phyloP scores from a whole-genome alignment of 257 asterid genomes.

The Sherardia arvensis region DNA sequence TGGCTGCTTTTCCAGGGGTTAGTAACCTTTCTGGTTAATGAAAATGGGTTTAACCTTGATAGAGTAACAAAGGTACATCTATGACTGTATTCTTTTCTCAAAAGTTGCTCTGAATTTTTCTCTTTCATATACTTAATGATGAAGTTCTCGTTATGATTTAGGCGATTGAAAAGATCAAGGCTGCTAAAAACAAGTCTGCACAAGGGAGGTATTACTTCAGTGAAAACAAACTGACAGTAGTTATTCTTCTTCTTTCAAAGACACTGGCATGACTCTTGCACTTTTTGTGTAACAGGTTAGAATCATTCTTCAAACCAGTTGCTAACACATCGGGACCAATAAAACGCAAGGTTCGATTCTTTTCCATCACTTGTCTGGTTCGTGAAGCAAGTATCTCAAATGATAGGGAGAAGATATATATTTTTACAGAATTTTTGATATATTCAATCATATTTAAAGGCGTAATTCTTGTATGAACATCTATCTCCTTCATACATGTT shows the following conservation, averaged over 20 bases:
- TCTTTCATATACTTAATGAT: conserved; percentile 11
- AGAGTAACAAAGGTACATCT: conserved; percentile 69
- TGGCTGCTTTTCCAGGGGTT: conserved; percentile 50
- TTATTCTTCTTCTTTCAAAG: conserved; percentile 8
- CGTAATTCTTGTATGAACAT: background rate
- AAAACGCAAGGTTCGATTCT: conserved; percentile 64
- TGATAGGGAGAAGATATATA: background rate
- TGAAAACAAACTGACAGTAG: background rate
- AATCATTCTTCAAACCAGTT: conserved; percentile 88
- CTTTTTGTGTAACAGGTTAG: conserved; percentile 50
- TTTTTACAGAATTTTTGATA: background rate
- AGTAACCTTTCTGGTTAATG: conserved; percentile 75
- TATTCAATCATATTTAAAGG: background rate
- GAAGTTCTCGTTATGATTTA: conserved; percentile 22
- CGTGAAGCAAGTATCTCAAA: background rate
- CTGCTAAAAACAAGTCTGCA: conserved; percentile 86
- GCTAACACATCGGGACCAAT: conserved; percentile 53
- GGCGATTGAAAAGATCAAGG: conserved; percentile 95
- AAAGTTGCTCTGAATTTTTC: background rate
- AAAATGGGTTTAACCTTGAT: conserved; percentile 88
- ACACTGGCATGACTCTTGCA: conserved; percentile 8
- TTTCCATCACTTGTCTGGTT: background rate
- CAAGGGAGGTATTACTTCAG: conserved; percentile 69
- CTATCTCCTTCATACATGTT: background rate
- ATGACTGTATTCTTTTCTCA: conserved; percentile 7